Base-by-base conservation (phyloP, 1,284 basidiomycete species). In the Sporisorium graminicola region DNA sequence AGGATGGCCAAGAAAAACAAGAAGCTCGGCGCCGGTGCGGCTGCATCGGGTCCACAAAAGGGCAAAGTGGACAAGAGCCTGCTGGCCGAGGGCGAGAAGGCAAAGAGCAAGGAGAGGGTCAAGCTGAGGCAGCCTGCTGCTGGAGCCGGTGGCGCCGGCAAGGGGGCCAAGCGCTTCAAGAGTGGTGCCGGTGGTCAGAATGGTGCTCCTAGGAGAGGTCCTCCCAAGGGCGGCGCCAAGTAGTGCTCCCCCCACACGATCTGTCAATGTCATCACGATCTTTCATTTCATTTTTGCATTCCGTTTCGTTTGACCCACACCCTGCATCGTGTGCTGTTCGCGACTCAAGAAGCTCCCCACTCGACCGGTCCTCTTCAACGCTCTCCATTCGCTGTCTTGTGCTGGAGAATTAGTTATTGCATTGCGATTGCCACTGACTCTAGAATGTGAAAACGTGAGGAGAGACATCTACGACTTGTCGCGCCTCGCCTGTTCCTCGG, bases 1-100 rank as follows among this genome's bases (percentile, higher is more conserved):
- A 58, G 84, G 2, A 54, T 82, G 70, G 76, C 74, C 26, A 85
- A 85, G 81, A 85, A 85, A 76, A 67, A 71, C 26, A 73, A 61
- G 37, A 83, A 83, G 63, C 37, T 59, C 10, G 52, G 55, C 20
- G 64, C n/a, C 20, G 35, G 54, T 2, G 66, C 29, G 2, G 66
- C n/a, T n/a, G n/a, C n/a, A n/a, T n/a, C 62, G 31, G 40, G 14
- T 13, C 16, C 44, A 22, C 18, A 37, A 1, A 40, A 37, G 4
- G 29, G 12, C 10, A 58, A 55, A 20, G 44, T 52, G 33, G 65
- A 68, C 31, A 66, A 62, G 47, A 58, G 47, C 12, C 22, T 75
- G 9, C 14, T 67, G 13, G 57, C 54, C 6, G 74, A 76, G 54
- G 73, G 58, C 5, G 74, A 74, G 18, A 76, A 77, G 58, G 69